Percentiles rank a stretch among this genome's conserved stretches.
These are phyloP conservation scores for Xylaria sp. DNA, from an alignment of 2,329 filamentous ascomycete species.

Conservation along the genomic window DNA sequence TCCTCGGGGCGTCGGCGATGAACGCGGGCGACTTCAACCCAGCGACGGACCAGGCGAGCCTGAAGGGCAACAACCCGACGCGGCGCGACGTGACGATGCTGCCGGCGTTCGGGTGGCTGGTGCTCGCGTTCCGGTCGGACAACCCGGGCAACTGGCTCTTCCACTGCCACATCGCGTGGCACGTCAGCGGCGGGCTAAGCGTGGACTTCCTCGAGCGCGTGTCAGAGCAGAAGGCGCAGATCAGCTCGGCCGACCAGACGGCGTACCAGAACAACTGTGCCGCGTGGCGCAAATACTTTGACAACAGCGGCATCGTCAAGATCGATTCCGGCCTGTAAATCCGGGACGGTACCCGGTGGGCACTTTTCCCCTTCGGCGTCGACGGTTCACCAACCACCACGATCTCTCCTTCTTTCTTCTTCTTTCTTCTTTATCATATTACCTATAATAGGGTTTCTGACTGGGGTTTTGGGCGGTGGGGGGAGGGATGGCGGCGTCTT, in stretches of 20 bases:
- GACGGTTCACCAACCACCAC: neutral
- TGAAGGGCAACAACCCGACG: conserved; percentile 54
- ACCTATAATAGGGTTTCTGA: neutral
- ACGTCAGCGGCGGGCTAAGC: conserved; percentile 59
- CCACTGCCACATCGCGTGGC: conserved; percentile 62
- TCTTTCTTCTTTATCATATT: neutral
- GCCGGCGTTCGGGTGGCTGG: conserved; percentile 55
- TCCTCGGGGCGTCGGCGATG: conserved; percentile 44
- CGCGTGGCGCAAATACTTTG: conserved; percentile 34
- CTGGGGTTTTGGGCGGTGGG: too few species aligned
- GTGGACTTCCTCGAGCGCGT: conserved; percentile 61
- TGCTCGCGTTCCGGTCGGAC: conserved; percentile 59
- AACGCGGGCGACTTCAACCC: conserved; percentile 36
- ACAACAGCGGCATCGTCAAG: conserved; percentile 24
- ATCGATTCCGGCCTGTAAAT: conserved; percentile 37
- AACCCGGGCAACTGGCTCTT: conserved; percentile 61
- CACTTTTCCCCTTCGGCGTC: neutral
- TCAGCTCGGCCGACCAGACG: conserved; percentile 27
- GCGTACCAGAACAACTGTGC: conserved; percentile 36
- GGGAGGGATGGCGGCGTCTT: neutral
- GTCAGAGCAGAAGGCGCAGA: conserved; percentile 35
- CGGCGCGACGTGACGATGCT: conserved; percentile 59
- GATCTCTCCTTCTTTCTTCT: neutral
- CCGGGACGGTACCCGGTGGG: neutral
- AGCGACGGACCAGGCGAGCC: conserved; percentile 41